Base-by-base conservation (phyloP, 139 green algal genomes). In the Micractinium sp. region DNA sequence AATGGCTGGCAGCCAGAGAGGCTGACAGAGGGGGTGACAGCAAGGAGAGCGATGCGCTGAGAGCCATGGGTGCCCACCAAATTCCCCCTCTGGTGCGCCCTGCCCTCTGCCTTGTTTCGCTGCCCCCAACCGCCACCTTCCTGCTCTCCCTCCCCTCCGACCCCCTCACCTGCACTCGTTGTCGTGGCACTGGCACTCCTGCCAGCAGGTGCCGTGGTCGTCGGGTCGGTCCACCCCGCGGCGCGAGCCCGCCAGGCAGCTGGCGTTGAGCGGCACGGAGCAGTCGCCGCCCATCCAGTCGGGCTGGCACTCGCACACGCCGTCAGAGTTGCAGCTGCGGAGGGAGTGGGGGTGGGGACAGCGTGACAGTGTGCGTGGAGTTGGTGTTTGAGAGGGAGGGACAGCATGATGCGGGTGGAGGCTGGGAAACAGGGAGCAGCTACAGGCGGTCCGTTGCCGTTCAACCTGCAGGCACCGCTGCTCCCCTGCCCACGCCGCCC, bases 251-350 rank as follows among this genome's bases (percentile, higher is more conserved):
- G 31, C 81, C 53, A 74, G 31, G 74, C 91, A 93, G 61, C 31
- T 83, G 73, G 33, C 27, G 22, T 82, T 85, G 14, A 83, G 27
- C 18, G 87, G 41, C 18, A 95, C 93, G 4, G 92, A 94, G 90
- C 94, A 96, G 87, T 96, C 94, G n/a, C 91, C 91, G 60, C 94
- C 94, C 13, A 85, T 63, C 78, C 88, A 96, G 25, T 86, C 81
- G 25, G 22, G 84, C n/a, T 91, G 20, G 88, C 94, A 96, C 38
- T 86, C 41, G 87, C 94, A 96, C 66, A 87, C 13, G 13, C 93
- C 94, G 27, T 94, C 91, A 13, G 60, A 76, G 71, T 77, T 84
- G 92, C 94, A 96, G 27, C 85, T 87, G 82, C 63, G 16, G 63
- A 12, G 27, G 36, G 29, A 77, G 29, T 56, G 47, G 9, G 47